These are phyloP conservation scores for Exophiala xenobiotica DNA, from an alignment of 2,329 filamentous ascomycete genomes.

Conservation along the genomic window DNA sequence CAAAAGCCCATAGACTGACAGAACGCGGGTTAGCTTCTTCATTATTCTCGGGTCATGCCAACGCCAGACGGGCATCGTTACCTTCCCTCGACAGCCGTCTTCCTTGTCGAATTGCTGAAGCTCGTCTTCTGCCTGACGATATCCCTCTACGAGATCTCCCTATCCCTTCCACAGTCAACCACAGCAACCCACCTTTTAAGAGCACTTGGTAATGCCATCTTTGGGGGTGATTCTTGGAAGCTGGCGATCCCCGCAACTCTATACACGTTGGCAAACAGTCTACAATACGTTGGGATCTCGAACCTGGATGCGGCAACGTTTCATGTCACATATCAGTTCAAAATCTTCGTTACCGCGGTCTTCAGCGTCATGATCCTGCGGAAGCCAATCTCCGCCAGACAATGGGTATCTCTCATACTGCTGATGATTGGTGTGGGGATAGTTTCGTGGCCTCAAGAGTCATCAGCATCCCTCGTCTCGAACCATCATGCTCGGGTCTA, in stretches of 20 bases:
- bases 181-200: conserved; percentile 77
- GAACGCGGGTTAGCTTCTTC: conserved; percentile 65
- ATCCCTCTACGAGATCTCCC: conserved; percentile 82
- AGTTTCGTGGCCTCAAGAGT: conserved; percentile 72
- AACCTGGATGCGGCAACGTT: conserved; percentile 92
- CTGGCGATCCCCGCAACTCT: conserved; percentile 82
- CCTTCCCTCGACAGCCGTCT: conserved; percentile 88
- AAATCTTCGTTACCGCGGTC: conserved; percentile 86
- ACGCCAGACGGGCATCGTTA: conserved; percentile 78
- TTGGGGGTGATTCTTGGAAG: conserved; percentile 92
- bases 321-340: conserved; percentile 89
- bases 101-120: conserved; percentile 91
- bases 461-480: conserved; percentile 57
- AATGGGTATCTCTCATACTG: conserved; percentile 77
- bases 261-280: conserved; percentile 88
- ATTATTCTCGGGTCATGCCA: conserved; percentile 95
- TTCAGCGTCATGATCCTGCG: conserved; percentile 80
- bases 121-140: conserved; percentile 81
- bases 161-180: conserved; percentile 72
- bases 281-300: conserved; percentile 88
- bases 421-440: conserved; percentile 80
- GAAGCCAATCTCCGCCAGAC: conserved; percentile 66
- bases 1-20: conserved; percentile 11
- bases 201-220: conserved; percentile 76
- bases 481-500: conserved; percentile 59